Conservation (phyloP, 345 rosid species). For the Melaleuca quinquenervia region DNA sequence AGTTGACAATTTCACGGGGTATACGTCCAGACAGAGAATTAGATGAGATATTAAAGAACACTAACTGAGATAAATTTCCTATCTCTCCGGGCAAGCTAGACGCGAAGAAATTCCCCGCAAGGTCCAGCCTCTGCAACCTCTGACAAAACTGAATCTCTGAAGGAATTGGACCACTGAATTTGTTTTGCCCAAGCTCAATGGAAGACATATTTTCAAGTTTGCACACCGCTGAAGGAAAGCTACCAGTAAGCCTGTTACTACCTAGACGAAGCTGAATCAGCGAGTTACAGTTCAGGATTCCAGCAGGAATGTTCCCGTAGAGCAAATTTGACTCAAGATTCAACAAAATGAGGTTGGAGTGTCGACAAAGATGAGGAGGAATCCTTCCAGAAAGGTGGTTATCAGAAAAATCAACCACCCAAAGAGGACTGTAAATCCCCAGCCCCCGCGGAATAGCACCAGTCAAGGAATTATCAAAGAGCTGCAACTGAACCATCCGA, state of each 20-base stretch:
- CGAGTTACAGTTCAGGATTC: conserved; percentile 43
- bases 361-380: conserved; percentile 60
- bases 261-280: conserved; percentile 61
- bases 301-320: conserved; percentile 55
- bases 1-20: conserved; percentile 59
- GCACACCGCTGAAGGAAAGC: conserved; percentile 75
- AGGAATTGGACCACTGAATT: conserved; percentile 65
- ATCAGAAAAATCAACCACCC: conserved; percentile 85
- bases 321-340: conserved; percentile 66
- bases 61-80: conserved; percentile 65
- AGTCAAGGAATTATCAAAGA: conserved; percentile 56
- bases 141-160: conserved; percentile 55
- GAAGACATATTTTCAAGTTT: conserved; percentile 62
- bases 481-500: conserved; percentile 68
- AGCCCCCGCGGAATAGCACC: conserved; percentile 68
- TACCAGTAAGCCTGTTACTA: conserved; percentile 58
- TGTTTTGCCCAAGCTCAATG: conserved; percentile 69
- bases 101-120: conserved; percentile 57
- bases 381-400: conserved; percentile 65
- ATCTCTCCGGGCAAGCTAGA: conserved; percentile 61
- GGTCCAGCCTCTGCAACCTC: conserved; percentile 66
- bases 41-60: conserved; percentile 70
- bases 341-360: conserved; percentile 43
- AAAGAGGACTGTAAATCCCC: conserved; percentile 61
- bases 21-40: conserved; percentile 57